Percentiles rank a stretch among this genome's conserved stretches.
phyloP scores from a whole-genome alignment of 495 filamentous ascomycete species.

The Aspergillus taichungensis region DNA sequence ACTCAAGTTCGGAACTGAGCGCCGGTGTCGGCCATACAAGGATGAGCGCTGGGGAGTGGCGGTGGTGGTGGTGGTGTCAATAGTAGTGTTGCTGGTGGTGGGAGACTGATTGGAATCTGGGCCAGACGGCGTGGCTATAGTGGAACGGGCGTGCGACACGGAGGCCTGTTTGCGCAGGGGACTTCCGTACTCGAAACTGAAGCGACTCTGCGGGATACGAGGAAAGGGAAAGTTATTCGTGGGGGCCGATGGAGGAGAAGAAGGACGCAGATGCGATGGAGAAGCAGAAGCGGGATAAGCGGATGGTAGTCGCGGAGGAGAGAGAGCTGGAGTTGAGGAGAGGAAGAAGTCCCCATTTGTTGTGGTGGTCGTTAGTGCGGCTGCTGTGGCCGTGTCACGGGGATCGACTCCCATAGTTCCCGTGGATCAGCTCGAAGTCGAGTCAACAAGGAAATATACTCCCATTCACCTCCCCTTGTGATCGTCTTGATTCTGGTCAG shows the following conservation, averaged over 20 bases:
- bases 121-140: slow-evolving; percentile 3
- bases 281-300: slow-evolving; percentile 1
- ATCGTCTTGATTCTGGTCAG: too few relatives aligned
- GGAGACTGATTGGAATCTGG: neutral
- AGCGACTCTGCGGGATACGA: slow-evolving; percentile 17
- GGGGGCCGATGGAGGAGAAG: neutral
- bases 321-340: slow-evolving; percentile 4
- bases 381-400: slow-evolving; percentile 19
- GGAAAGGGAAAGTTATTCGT: neutral
- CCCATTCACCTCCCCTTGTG: neutral
- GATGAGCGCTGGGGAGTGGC: slow-evolving; percentile 9
- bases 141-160: slow-evolving; percentile 11
- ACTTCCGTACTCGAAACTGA: slow-evolving; percentile 17
- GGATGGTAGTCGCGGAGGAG: slow-evolving; percentile 5
- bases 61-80: slow-evolving; percentile 4
- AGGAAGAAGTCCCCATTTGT: slow-evolving; percentile 5
- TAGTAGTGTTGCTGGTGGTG: neutral
- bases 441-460: neutral
- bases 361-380: slow-evolving; percentile 18
- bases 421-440: too few relatives aligned
- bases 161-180: slow-evolving; percentile 15
- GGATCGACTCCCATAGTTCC: slow-evolving; percentile 11
- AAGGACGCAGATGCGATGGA: neutral
- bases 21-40: slow-evolving; percentile 15
- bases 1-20: slow-evolving; percentile 11